Percentiles rank a stretch among this genome's conserved stretches.
These are phyloP conservation scores for Xylaria flabelliformis DNA, from an alignment of 495 filamentous ascomycete species.

Conservation along the genomic window DNA sequence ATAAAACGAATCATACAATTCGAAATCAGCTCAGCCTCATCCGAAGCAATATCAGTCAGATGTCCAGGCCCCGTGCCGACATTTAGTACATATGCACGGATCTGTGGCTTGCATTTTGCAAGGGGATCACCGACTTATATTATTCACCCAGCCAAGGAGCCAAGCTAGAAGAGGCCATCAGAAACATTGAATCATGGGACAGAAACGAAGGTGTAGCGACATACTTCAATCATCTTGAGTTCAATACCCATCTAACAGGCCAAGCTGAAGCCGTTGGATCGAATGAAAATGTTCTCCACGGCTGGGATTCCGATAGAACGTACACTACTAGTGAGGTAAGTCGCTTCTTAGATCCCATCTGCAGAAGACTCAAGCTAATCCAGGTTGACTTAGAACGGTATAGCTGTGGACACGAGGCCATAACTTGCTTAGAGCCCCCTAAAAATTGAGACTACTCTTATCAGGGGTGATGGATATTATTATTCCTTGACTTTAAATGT, in stretches of 20 bases:
- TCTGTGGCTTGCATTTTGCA: background rate
- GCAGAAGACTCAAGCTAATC: too few species aligned
- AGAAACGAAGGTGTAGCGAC: background rate
- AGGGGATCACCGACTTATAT: background rate
- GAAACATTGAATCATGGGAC: background rate
- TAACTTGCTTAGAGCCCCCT: too few species aligned
- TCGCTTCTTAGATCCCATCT: too few species aligned
- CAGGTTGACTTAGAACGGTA: too few species aligned
- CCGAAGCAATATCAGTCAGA: background rate
- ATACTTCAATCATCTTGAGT: background rate
- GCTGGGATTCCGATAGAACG: too few species aligned
- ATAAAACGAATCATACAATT: background rate
- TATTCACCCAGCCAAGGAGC: background rate
- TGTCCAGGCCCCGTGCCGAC: background rate
- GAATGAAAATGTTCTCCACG: too few species aligned
- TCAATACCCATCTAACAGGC: background rate
- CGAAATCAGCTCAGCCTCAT: background rate
- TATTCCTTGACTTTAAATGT: background rate
- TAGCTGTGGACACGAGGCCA: too few species aligned
- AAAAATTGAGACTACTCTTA: too few species aligned
- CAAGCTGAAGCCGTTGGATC: too few species aligned
- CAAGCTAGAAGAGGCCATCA: background rate
- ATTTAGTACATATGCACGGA: background rate
- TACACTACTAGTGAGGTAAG: too few species aligned
- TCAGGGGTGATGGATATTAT: too few species aligned